A percentile compares a stretch with the other conserved stretches of the same genome.
Evolutionary conservation across 139 green algal genomes (phyloP).

Genomic region (Monoraphidium neglectum): DNA sequence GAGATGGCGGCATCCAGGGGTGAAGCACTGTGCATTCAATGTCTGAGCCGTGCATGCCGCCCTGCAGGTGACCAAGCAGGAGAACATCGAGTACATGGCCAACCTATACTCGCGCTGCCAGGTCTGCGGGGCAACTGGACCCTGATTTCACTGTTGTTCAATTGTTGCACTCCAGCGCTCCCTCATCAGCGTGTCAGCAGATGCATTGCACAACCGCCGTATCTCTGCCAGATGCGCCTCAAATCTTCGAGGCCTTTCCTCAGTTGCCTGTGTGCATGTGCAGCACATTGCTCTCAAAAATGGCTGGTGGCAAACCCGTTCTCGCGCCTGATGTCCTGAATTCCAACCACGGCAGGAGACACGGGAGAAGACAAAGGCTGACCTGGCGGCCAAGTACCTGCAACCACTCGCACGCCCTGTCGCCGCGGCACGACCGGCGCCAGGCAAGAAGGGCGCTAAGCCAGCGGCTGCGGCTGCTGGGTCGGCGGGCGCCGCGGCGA

Average conservation of each 20-base stretch:
- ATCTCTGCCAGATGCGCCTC: too few relatives aligned
- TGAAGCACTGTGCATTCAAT: too few relatives aligned
- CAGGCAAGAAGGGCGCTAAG: too few relatives aligned
- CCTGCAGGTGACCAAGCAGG: background rate
- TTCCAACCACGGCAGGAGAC: conserved; percentile 11
- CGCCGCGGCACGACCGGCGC: too few relatives aligned
- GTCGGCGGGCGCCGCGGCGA: too few relatives aligned
- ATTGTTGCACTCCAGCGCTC: background rate
- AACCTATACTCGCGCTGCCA: conserved; percentile 21
- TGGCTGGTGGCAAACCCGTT: background rate
- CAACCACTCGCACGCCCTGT: conserved; percentile 7
- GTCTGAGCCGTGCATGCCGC: too few relatives aligned
- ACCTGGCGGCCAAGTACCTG: conserved; percentile 24
- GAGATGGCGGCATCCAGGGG: too few relatives aligned
- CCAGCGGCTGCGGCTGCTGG: too few relatives aligned
- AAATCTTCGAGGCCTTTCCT: background rate
- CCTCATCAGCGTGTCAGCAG: too few relatives aligned
- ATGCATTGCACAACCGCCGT: too few relatives aligned
- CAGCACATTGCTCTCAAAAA: background rate
- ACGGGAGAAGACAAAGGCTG: conserved; percentile 22
- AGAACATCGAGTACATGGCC: conserved; percentile 32
- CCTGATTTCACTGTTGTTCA: background rate
- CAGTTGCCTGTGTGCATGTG: background rate
- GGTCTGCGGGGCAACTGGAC: background rate
- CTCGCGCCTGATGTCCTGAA: background rate